These are phyloP conservation scores for Anisogramma anomala DNA, from an alignment of 2,329 filamentous ascomycete species.

Conservation along the genomic window DNA sequence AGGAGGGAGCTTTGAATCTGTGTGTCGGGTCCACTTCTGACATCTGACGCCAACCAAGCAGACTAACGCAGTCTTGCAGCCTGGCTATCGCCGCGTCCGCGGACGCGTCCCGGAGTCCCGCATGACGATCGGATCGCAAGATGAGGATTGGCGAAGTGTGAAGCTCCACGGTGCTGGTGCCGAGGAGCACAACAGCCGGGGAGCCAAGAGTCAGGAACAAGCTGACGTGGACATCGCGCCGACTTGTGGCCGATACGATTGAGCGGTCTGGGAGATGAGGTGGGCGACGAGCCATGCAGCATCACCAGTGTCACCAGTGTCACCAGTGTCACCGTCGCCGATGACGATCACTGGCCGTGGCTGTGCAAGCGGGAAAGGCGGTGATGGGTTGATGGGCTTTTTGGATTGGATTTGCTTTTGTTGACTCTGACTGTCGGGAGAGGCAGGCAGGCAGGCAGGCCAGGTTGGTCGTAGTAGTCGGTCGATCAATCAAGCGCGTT, in stretches of 20 bases:
- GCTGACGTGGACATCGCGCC: neutral
- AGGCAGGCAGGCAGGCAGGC: no score
- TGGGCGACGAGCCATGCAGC: no score
- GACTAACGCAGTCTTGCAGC: neutral
- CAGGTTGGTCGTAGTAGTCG: no score
- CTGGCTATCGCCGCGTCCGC: neutral
- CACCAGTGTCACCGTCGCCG: neutral
- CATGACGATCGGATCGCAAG: no score
- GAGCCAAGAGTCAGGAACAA: neutral
- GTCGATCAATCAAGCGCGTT: no score
- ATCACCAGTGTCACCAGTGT: neutral
- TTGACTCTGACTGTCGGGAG: no score
- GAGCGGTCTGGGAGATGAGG: slow-evolving; percentile 10
- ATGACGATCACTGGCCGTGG: slow-evolving; percentile 1
- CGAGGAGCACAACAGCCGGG: no score
- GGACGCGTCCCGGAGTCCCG: no score
- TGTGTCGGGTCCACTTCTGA: neutral
- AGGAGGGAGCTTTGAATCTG: slow-evolving; percentile 10
- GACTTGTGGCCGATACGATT: neutral
- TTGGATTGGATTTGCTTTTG: no score
- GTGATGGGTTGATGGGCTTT: no score
- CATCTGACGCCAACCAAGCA: neutral
- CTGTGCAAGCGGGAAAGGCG: slow-evolving; percentile 4
- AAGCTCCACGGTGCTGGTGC: no score
- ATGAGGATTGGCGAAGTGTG: neutral